A percentile compares a stretch with the other conserved stretches of the same genome.
Evolutionary conservation across 2,329 filamentous ascomycete genomes (phyloP).

Genomic region (Paracoccidioides brasiliensis): DNA sequence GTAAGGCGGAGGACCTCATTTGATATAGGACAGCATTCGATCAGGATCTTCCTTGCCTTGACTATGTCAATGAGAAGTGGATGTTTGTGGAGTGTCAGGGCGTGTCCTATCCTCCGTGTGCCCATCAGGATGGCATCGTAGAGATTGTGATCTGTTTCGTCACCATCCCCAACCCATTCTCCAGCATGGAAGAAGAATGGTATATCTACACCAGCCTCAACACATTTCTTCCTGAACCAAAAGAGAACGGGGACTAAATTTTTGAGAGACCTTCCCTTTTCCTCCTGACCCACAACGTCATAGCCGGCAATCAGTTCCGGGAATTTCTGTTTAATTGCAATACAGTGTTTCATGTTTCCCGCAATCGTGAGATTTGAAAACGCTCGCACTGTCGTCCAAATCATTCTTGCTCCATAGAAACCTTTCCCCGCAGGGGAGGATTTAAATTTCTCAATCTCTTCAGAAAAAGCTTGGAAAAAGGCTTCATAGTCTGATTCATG

Average conservation of each 20-base stretch:
- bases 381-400: constrained; percentile 63
- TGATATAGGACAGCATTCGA: constrained; percentile 86
- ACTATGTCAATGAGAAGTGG: constrained; percentile 79
- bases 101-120: constrained; percentile 79
- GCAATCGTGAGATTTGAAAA: neutral
- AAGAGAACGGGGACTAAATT: constrained; percentile 75
- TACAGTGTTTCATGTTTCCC: constrained; percentile 64
- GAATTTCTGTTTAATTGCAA: constrained; percentile 56
- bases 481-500: constrained; percentile 55
- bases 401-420: constrained; percentile 76
- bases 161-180: constrained; percentile 71
- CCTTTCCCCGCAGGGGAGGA: constrained; percentile 52
- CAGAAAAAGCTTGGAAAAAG: constrained; percentile 59
- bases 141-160: constrained; percentile 68
- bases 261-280: constrained; percentile 58
- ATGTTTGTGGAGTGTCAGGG: constrained; percentile 80
- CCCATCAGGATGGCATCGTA: constrained; percentile 82
- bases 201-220: constrained; percentile 62
- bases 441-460: constrained; percentile 68
- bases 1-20: constrained; percentile 78
- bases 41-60: constrained; percentile 72
- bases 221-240: constrained; percentile 83
- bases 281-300: constrained; percentile 83
- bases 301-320: constrained; percentile 45
- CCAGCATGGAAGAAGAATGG: constrained; percentile 96